Percentiles rank a stretch among this genome's conserved stretches.
phyloP scores from a whole-genome alignment of 1,284 basidiomycete species.

The Hypsizygus ulmarius region DNA sequence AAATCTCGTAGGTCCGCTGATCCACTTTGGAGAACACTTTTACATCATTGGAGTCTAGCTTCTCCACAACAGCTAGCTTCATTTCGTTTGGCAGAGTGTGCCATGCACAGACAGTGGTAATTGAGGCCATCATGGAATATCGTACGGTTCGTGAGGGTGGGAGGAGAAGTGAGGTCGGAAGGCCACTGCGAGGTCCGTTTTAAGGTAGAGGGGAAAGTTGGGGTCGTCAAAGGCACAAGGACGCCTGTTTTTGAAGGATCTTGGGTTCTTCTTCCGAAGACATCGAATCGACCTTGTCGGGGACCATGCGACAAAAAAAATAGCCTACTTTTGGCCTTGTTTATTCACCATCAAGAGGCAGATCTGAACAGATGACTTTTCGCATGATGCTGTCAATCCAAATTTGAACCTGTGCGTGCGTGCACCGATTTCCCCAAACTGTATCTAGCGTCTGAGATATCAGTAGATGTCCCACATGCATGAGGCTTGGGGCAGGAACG shows the following conservation, averaged over 20 bases:
- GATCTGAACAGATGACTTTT: constrained; percentile 1
- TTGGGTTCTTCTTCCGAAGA: constrained; percentile 19
- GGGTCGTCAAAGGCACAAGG: constrained; percentile 3
- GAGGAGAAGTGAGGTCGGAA: constrained; percentile 5
- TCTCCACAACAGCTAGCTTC: constrained; percentile 53
- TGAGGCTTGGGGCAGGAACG: constrained; percentile 3
- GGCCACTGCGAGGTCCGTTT: constrained; percentile 7
- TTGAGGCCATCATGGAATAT: constrained; percentile 19
- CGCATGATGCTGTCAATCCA: constrained; percentile 16
- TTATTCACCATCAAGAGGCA: constrained; percentile 7
- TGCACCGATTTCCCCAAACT: constrained; percentile 10
- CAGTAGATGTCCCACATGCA: constrained; percentile 4
- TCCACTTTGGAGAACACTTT: constrained; percentile 42
- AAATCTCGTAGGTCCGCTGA: constrained; percentile 48
- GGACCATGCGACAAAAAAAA: constrained; percentile 6
- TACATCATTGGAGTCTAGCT: constrained; percentile 46
- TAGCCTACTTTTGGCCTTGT: constrained; percentile 5
- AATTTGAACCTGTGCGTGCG: constrained; percentile 9
- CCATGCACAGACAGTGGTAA: constrained; percentile 43
- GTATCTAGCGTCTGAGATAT: background rate
- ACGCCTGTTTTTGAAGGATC: constrained; percentile 15
- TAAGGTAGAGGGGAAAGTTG: constrained; percentile 1
- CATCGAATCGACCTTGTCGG: constrained; percentile 25
- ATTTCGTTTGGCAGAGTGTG: constrained; percentile 60
- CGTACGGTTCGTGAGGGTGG: constrained; percentile 14